These are phyloP conservation scores for Vicia villosa DNA, from an alignment of 306 rosid species.

Conservation along the genomic window DNA sequence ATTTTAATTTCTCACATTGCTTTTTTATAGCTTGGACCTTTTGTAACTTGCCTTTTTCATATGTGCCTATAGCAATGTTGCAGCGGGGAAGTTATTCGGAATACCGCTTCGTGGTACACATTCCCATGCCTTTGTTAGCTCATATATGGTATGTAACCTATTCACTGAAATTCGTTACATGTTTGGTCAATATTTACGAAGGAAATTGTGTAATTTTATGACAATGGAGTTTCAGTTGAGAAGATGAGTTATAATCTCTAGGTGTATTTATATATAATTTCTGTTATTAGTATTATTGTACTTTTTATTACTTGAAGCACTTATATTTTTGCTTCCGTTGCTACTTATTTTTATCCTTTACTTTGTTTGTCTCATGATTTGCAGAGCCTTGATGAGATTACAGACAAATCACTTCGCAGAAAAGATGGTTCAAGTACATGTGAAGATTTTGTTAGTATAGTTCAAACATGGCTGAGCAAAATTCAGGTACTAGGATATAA, in stretches of 20 bases:
- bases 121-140: constrained; percentile 99
- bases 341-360: constrained; percentile 16
- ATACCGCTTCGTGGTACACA: constrained; percentile 99
- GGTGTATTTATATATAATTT: too few species aligned
- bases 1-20: constrained; percentile 6
- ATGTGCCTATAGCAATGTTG: constrained; percentile 80
- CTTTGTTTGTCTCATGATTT: constrained; percentile 39
- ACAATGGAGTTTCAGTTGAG: too few species aligned
- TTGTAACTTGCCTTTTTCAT: constrained; percentile 35
- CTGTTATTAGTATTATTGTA: constrained; percentile 4
- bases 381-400: constrained; percentile 93
- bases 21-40: constrained; percentile 32
- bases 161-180: constrained; percentile 25
- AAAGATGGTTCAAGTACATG: constrained; percentile 71
- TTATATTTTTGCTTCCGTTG: constrained; percentile 5
- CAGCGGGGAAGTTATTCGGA: constrained; percentile 94
- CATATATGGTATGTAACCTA: constrained; percentile 80
- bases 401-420: constrained; percentile 71
- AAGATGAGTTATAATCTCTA: too few species aligned
- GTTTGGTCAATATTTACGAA: constrained; percentile 32
- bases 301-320: constrained; percentile 21
- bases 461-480: constrained; percentile 84
- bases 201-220: neutral
- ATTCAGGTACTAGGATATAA: constrained; percentile 63
- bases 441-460: constrained; percentile 85